phyloP scores from a whole-genome alignment of 805 yeast genomes.

The Teunomyces barrocoloradensis region DNA sequence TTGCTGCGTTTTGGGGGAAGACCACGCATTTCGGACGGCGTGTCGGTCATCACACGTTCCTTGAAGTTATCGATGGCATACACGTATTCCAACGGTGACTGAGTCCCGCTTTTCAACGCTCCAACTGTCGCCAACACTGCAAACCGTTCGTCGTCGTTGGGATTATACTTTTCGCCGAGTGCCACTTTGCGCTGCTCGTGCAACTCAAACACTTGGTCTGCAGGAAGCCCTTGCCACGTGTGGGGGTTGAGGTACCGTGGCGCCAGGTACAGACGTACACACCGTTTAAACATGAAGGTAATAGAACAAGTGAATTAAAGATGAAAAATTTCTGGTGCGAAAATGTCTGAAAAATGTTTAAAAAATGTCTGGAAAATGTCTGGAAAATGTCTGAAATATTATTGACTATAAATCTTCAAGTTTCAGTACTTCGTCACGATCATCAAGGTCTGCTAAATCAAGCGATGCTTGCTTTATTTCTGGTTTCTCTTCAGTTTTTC shows the following conservation, averaged over 20 bases:
- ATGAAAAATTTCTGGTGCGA: neutral
- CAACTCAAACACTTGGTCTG: constrained; percentile 58
- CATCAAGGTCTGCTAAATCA: neutral
- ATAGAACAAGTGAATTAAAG: no score
- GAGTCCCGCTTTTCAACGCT: constrained; percentile 24
- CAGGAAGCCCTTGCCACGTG: constrained; percentile 67
- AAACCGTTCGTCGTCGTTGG: constrained; percentile 64
- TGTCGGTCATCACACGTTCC: constrained; percentile 41
- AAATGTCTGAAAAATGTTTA: neutral
- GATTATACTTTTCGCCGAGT: constrained; percentile 51
- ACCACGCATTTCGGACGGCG: constrained; percentile 34
- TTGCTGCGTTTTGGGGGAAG: constrained; percentile 38
- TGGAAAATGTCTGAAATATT: no score
- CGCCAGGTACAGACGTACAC: constrained; percentile 1
- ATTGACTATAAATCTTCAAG: neutral
- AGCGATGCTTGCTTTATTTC: no score
- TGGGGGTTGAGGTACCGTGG: constrained; percentile 54
- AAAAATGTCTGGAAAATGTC: neutral
- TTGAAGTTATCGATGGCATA: constrained; percentile 43
- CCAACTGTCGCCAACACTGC: constrained; percentile 49
- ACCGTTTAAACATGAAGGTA: neutral
- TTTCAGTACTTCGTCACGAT: constrained; percentile 1
- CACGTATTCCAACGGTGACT: constrained; percentile 38
- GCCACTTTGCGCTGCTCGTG: constrained; percentile 56
- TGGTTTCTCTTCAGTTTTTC: neutral